Evolutionary conservation across 768 basidiomycete species (phyloP), one percentile per base, ranked within the genome.

Genomic region (Tylopilus sp.): DNA sequence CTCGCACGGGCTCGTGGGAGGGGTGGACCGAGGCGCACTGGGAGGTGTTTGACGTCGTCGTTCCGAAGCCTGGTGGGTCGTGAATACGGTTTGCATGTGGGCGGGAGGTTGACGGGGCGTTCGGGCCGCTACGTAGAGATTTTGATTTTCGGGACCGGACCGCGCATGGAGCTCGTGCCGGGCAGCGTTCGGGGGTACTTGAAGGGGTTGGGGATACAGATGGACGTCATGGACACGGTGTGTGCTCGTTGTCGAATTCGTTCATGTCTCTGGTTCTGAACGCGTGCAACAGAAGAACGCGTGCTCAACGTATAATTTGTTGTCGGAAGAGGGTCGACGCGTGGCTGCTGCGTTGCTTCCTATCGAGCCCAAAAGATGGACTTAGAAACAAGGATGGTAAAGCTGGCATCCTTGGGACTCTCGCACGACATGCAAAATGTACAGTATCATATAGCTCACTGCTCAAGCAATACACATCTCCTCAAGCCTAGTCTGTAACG

Each of bases 331-430:
- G 72, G 96, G 96, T 8, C 78, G 96, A 48, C 85, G 88, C 24
- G 92, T 98, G 13, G 91, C 93, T 36, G 94, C 91, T 14, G 95
- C 94, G 3, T 70, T 97, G n/a, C 75, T 95, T 19, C 93, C 94
- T 5, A 58, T 85, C 17, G 70, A 74, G 8, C 76, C 78, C 38
- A 75, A 73, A 30, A 40, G 69, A n/a, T 88, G 86, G 88, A 67
- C 42, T 25, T 60, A 53, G 69, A 40, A 78, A 38, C 42, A 26
- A 26, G 59, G 54, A 5, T 45, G 26, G 24, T 58, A 33, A 59
- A 36, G 21, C 4, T 13, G 17, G 16, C 16, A 24, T 17, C 24
- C 38, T 7, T 13, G 12, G 11, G 25, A 25, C 26, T 16, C 40
- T 33, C 16, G 16, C 42, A 17, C 3, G 3, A n/a, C 14, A 21